Conservation (phyloP, 2,329 filamentous ascomycete species). For the Xylaria sp. region DNA sequence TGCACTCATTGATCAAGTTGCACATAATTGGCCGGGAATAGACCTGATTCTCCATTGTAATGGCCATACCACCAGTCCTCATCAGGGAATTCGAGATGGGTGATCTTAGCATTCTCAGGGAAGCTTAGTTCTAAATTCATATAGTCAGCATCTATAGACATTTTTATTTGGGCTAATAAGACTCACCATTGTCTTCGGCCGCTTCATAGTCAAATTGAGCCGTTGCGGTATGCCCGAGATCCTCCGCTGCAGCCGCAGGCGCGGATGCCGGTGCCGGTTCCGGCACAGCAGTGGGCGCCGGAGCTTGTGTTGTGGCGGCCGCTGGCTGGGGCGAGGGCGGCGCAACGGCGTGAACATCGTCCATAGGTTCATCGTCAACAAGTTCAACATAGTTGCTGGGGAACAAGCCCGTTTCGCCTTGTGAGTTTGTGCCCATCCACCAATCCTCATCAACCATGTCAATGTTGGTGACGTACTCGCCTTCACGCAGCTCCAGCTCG, state of each 20-base stretch:
- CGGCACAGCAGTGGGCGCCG: constrained; percentile 51
- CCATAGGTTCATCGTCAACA: constrained; percentile 67
- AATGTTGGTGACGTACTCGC: constrained; percentile 88
- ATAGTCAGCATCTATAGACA: constrained; percentile 52
- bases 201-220: constrained; percentile 97
- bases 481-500: constrained; percentile 90
- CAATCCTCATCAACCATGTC: constrained; percentile 98
- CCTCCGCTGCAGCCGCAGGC: constrained; percentile 53
- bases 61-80: constrained; percentile 99
- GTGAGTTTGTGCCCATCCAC: constrained; percentile 94
- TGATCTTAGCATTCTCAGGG: constrained; percentile 87
- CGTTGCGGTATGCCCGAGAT: constrained; percentile 74
- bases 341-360: constrained; percentile 49
- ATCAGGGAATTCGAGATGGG: constrained; percentile 90
- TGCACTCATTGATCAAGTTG: constrained; percentile 51
- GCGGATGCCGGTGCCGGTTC: constrained; percentile 43
- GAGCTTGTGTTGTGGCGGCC: constrained; percentile 51
- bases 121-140: constrained; percentile 75
- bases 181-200: constrained; percentile 86
- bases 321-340: constrained; percentile 54
- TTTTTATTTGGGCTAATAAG: not conserved
- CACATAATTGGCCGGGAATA: constrained; percentile 84
- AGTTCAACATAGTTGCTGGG: constrained; percentile 97
- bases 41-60: constrained; percentile 79
- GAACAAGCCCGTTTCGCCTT: constrained; percentile 89